phyloP scores from a whole-genome alignment of 2,329 filamentous ascomycete species.

The Colletotrichum somersetense region DNA sequence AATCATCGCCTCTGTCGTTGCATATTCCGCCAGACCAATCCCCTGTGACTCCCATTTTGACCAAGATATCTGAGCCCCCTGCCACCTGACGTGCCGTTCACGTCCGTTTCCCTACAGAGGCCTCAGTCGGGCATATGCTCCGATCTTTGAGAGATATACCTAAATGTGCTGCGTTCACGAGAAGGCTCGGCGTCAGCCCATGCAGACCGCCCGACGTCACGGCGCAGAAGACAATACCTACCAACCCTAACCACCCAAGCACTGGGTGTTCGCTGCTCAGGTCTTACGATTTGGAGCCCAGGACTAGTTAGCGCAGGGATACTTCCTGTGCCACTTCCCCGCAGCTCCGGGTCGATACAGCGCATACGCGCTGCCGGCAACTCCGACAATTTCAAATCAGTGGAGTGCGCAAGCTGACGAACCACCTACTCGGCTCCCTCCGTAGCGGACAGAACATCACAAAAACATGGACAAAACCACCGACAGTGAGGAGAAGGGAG shows the following conservation, averaged over 20 bases:
- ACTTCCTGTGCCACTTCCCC: conserved; percentile 1
- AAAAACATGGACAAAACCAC: background rate
- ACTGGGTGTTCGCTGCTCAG: background rate
- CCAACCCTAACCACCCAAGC: background rate
- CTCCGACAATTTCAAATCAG: background rate
- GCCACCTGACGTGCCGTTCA: background rate
- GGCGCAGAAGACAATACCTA: background rate
- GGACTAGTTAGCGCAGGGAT: background rate
- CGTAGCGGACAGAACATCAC: background rate
- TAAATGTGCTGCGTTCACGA: background rate
- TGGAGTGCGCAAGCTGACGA: background rate
- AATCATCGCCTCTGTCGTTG: background rate
- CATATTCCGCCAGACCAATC: background rate
- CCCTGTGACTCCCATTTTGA: background rate
- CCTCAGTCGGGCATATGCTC: background rate
- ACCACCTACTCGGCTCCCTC: background rate
- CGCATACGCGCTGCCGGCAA: conserved; percentile 14
- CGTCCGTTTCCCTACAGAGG: background rate
- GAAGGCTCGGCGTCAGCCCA: background rate
- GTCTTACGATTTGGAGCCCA: background rate
- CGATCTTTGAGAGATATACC: background rate
- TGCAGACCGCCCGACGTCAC: conserved; percentile 5
- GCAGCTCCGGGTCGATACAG: background rate
- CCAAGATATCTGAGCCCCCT: background rate
- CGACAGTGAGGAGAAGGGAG: background rate